These are phyloP conservation scores for Deinandra increscens DNA, from an alignment of 129 eudicot genomes.

Conservation along the genomic window DNA sequence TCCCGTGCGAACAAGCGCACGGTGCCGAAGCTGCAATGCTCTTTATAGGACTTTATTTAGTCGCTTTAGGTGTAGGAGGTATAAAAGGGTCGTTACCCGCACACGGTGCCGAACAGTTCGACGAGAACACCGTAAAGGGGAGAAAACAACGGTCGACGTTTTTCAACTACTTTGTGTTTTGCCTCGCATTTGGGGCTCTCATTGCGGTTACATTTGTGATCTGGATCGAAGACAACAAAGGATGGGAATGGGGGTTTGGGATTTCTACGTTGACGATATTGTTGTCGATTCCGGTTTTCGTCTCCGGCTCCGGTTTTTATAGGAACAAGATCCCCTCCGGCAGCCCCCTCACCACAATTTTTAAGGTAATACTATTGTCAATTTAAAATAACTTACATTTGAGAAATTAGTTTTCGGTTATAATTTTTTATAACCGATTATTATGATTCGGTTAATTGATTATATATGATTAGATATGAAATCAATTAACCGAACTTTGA, in stretches of 20 bases:
- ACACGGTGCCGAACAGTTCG: conserved; percentile 91
- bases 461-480: no score
- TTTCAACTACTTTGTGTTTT: conserved; percentile 83
- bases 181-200: conserved; percentile 70
- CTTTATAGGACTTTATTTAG: conserved; percentile 73
- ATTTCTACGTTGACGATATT: conserved; percentile 61
- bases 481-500: no score
- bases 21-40: conserved; percentile 69
- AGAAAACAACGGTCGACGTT: conserved; percentile 84
- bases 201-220: conserved; percentile 83
- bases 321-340: conserved; percentile 78
- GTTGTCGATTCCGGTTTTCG: conserved; percentile 66
- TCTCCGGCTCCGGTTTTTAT: conserved; percentile 58
- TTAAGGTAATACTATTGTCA: conserved; percentile 43
- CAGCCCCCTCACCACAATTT: conserved; percentile 76
- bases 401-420: no score
- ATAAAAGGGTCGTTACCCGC: conserved; percentile 81
- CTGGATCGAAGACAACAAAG: conserved; percentile 93
- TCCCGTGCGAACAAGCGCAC: conserved; percentile 45
- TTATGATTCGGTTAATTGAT: no score
- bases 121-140: conserved; percentile 47
- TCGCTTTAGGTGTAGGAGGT: conserved; percentile 87
- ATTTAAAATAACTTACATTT: no score
- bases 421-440: no score
- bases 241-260: conserved; percentile 96